These are phyloP conservation scores for Cryptosporidium parvum DNA, from an alignment of 169 alveolate species.

Conservation along the genomic window DNA sequence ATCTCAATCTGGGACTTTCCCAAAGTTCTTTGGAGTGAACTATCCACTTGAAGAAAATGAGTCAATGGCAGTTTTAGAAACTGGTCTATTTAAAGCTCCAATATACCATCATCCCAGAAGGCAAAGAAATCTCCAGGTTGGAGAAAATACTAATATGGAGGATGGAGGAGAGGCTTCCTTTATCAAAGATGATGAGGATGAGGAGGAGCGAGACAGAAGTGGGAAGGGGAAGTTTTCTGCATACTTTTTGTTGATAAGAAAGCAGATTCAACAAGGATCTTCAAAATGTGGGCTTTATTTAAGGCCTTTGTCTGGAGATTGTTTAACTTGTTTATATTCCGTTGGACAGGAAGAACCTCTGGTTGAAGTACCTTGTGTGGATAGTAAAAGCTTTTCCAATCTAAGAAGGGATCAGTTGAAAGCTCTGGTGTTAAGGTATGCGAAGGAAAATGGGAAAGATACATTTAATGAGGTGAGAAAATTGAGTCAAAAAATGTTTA, in stretches of 20 bases:
- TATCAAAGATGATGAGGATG: conserved; percentile 38
- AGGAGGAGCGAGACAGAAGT: conserved; percentile 75
- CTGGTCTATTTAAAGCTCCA: conserved; percentile 82
- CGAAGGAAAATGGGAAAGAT: conserved; percentile 49
- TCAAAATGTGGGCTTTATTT: conserved; percentile 37
- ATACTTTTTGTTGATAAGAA: conserved; percentile 33
- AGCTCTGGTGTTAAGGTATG: conserved; percentile 55
- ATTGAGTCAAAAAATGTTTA: conserved; percentile 40
- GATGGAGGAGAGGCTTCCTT: conserved; percentile 35
- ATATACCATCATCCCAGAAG: conserved; percentile 79
- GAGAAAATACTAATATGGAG: conserved; percentile 1
- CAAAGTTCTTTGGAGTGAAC: conserved; percentile 55
- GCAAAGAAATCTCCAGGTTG: conserved; percentile 46
- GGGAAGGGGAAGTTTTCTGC: conserved; percentile 59
- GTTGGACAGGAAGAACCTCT: conserved; percentile 91
- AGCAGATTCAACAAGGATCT: conserved; percentile 25
- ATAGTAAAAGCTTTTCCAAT: conserved; percentile 48
- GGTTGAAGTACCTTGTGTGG: conserved; percentile 85
- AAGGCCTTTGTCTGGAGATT: conserved; percentile 52
- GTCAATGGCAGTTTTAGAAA: conserved; percentile 80
- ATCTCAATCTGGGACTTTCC: background rate
- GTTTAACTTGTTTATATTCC: conserved; percentile 80
- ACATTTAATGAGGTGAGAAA: conserved; percentile 29
- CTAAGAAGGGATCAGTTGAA: conserved; percentile 56
- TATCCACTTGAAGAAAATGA: conserved; percentile 76